These are phyloP conservation scores for Colletotrichum kahawae DNA, from an alignment of 2,329 filamentous ascomycete species.

Conservation along the genomic window DNA sequence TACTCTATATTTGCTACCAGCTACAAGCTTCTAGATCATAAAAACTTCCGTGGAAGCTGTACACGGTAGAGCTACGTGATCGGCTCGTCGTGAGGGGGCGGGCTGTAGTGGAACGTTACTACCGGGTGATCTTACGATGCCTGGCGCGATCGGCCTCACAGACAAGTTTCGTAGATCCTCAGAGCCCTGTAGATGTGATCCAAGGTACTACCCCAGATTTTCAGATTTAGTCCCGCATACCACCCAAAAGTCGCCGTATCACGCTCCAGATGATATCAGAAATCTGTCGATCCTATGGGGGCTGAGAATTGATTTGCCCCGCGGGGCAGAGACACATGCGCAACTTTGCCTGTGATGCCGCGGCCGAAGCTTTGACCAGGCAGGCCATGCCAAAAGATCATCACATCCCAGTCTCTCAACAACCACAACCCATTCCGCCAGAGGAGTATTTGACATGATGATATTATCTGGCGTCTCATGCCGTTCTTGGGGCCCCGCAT, in stretches of 20 bases:
- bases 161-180: neutral
- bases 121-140: neutral
- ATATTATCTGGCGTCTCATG: neutral
- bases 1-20: no score
- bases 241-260: neutral
- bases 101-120: neutral
- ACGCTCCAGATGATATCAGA: neutral
- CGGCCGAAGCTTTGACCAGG: neutral
- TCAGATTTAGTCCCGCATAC: neutral
- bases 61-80: neutral
- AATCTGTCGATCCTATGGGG: neutral
- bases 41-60: no score
- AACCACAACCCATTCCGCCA: neutral
- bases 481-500: neutral
- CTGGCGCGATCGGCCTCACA: neutral
- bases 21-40: no score
- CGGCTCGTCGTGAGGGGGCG: neutral
- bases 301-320: neutral
- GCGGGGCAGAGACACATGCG: neutral
- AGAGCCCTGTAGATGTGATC: neutral
- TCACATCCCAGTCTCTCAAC: neutral
- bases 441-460: neutral
- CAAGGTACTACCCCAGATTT: neutral
- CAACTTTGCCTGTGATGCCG: slow-evolving; percentile 7
- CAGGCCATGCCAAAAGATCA: rapidly evolving